Evolutionary conservation across 1,284 basidiomycete genomes (phyloP).

Genomic region (Xerocomus minutiporus): DNA sequence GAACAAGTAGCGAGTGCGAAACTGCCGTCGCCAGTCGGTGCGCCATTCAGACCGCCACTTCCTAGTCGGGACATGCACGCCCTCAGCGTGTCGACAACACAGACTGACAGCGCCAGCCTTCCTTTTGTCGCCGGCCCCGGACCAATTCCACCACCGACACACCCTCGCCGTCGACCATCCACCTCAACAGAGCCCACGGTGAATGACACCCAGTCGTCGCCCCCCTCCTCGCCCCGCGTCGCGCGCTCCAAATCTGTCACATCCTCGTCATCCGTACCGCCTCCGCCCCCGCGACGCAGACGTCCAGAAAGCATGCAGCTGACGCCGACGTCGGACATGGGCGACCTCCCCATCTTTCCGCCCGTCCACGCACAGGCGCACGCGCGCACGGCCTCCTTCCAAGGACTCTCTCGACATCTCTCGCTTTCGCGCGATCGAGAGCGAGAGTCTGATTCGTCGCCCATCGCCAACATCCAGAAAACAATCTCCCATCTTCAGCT

Average conservation of each 20-base stretch:
- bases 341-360: slow-evolving; percentile 7
- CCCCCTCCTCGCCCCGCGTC: slow-evolving; percentile 37
- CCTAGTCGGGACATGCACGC: slow-evolving; percentile 16
- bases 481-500: slow-evolving; percentile 47
- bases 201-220: slow-evolving; percentile 27
- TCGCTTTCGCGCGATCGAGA: slow-evolving; percentile 30
- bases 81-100: slow-evolving; percentile 1
- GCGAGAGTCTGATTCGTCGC: slow-evolving; percentile 17
- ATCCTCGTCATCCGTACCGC: slow-evolving; percentile 41
- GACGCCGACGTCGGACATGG: slow-evolving; percentile 24
- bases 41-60: slow-evolving; percentile 15
- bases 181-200: slow-evolving; percentile 16
- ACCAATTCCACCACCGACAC: slow-evolving; percentile 43
- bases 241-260: slow-evolving; percentile 52
- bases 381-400: slow-evolving; percentile 18
- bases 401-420: slow-evolving; percentile 38
- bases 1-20: slow-evolving; percentile 41
- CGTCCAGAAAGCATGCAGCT: slow-evolving; percentile 65
- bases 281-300: slow-evolving; percentile 42
- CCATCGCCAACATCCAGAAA: slow-evolving; percentile 42
- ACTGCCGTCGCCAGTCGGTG: slow-evolving; percentile 14
- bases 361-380: slow-evolving; percentile 12
- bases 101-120: slow-evolving; percentile 2
- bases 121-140: slow-evolving; percentile 29
- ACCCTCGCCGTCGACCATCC: slow-evolving; percentile 50